Conservation (phyloP, 768 basidiomycete genomes). For the Psilocybe sp. region DNA sequence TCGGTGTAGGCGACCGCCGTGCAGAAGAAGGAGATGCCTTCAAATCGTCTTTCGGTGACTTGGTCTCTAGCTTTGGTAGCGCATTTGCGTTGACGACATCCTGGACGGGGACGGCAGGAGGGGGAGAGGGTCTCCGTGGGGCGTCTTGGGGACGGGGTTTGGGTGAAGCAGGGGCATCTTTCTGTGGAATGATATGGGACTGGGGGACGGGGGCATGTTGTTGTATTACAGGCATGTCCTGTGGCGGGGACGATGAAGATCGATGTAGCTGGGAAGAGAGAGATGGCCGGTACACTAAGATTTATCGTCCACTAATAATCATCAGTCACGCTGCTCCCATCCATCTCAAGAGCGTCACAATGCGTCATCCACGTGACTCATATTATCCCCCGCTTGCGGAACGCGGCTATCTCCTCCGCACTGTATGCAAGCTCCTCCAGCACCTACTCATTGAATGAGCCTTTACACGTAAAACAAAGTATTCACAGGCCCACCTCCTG, state of each 20-base stretch:
- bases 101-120: constrained; percentile 5
- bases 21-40: too few relatives aligned
- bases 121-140: constrained; percentile 1
- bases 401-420: constrained; percentile 32
- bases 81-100: too few relatives aligned
- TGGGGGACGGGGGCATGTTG: constrained; percentile 11
- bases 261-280: constrained; percentile 1
- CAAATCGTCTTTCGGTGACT: too few relatives aligned
- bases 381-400: constrained; percentile 38
- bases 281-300: constrained; percentile 8
- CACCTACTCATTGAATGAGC: constrained; percentile 29
- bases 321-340: constrained; percentile 18
- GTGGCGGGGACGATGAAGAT: constrained; percentile 3
- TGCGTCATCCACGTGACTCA: constrained; percentile 20
- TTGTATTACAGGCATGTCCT: constrained; percentile 19
- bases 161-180: constrained; percentile 13
- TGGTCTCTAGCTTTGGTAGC: too few relatives aligned
- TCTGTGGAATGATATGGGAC: constrained; percentile 6
- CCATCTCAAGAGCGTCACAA: constrained; percentile 16
- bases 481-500: constrained; percentile 47
- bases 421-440: constrained; percentile 37
- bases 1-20: too few relatives aligned
- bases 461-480: not conserved
- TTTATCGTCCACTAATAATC: constrained; percentile 21
- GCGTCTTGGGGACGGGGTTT: constrained; percentile 8